These are phyloP conservation scores for Leccinellum rugosiceps DNA, from an alignment of 768 basidiomycete species.

Conservation along the genomic window DNA sequence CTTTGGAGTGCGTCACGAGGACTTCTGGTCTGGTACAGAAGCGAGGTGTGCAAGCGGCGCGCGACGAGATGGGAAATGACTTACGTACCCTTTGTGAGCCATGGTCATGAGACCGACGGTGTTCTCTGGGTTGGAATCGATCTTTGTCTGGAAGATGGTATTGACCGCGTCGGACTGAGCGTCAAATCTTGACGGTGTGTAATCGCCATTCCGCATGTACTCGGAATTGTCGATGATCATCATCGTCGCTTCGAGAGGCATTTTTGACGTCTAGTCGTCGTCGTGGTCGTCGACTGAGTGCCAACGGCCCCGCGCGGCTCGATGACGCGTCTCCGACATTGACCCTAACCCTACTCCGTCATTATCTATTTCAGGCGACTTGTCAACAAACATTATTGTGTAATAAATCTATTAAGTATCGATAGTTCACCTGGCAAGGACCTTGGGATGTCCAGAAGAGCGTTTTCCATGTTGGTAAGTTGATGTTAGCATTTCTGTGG, in stretches of 20 bases:
- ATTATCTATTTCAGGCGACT: neutral
- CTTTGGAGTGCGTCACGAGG: slow-evolving; percentile 92
- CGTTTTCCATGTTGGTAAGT: no score
- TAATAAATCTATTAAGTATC: neutral
- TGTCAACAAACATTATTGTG: neutral
- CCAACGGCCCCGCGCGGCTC: slow-evolving; percentile 2
- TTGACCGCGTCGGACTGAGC: slow-evolving; percentile 92
- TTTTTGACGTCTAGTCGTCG: slow-evolving; percentile 38
- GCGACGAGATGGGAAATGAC: slow-evolving; percentile 3
- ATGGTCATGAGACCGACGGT: slow-evolving; percentile 98
- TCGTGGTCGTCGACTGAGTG: slow-evolving; percentile 11
- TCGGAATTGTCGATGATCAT: slow-evolving; percentile 97
- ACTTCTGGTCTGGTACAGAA: slow-evolving; percentile 74
- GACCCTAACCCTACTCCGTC: slow-evolving; percentile 23
- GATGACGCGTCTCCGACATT: slow-evolving; percentile 27
- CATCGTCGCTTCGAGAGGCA: slow-evolving; percentile 98
- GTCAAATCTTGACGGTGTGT: slow-evolving; percentile 79
- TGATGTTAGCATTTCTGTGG: no score
- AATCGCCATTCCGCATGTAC: slow-evolving; percentile 96
- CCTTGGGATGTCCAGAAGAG: no score
- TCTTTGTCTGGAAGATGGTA: slow-evolving; percentile 88
- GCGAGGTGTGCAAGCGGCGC: neutral
- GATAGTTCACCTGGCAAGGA: no score
- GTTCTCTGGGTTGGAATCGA: slow-evolving; percentile 94
- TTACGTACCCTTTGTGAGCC: slow-evolving; percentile 87